Evolutionary conservation across 1,139 yeast genomes (phyloP).

Genomic region (Saccharomyces hybrid): DNA sequence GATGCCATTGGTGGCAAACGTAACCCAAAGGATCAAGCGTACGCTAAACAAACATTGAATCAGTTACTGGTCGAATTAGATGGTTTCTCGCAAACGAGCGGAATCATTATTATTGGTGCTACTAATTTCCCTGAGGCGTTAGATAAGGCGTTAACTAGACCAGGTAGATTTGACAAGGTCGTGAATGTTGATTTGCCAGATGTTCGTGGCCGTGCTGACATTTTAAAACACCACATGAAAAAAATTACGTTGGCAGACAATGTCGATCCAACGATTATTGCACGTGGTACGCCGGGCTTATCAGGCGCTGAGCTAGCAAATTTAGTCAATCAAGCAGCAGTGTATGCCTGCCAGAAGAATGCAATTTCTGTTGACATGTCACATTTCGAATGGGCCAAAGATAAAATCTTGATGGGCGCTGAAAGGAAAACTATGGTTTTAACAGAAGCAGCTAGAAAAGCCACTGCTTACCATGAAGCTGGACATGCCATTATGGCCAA

Average conservation of each 20-base stretch:
- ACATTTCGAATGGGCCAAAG: conserved; percentile 99
- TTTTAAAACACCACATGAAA: conserved; percentile 84
- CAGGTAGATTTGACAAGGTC: conserved; percentile 95
- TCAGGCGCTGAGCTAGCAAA: conserved; percentile 97
- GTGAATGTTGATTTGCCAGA: conserved; percentile 96
- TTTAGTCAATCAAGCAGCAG: conserved; percentile 95
- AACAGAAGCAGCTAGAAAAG: conserved; percentile 87
- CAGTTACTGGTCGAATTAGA: conserved; percentile 93
- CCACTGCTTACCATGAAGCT: conserved; percentile 98
- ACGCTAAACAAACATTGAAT: conserved; percentile 93
- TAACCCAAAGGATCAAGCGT: conserved; percentile 95
- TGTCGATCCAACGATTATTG: conserved; percentile 82
- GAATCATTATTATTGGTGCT: conserved; percentile 94
- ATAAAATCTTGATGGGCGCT: conserved; percentile 94
- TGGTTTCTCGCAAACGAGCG: conserved; percentile 89
- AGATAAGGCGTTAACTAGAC: conserved; percentile 95
- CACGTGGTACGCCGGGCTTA: conserved; percentile 97
- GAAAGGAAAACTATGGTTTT: conserved; percentile 96
- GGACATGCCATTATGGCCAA: conserved; percentile 98
- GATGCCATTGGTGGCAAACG: conserved; percentile 99
- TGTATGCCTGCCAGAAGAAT: conserved; percentile 86
- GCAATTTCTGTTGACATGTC: conserved; percentile 86
- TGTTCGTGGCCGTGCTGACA: conserved; percentile 93
- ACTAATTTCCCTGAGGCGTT: conserved; percentile 96
- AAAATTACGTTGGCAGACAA: conserved; percentile 79